Evolutionary conservation across 352 stramenopile genomes (phyloP).

Genomic region (Thalassiosira livingstoniorum): DNA sequence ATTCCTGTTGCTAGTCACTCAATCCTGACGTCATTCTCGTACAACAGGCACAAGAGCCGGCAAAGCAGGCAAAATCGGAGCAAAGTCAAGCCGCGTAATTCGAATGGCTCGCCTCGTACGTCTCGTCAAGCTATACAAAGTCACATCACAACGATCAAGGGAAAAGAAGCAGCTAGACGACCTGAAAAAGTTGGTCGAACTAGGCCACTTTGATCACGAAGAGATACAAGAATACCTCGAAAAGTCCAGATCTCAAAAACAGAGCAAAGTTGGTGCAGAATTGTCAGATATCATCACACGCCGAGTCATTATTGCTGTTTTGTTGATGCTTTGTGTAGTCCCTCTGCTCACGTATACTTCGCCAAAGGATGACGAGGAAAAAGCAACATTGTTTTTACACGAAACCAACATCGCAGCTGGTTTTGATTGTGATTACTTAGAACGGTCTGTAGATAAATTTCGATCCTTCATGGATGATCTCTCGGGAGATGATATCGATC

Average conservation of each 20-base stretch:
- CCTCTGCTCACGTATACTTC: constrained; percentile 78
- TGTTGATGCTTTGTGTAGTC: constrained; percentile 85
- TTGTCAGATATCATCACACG: constrained; percentile 94
- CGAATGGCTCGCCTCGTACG: constrained; percentile 71
- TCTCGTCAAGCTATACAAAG: constrained; percentile 79
- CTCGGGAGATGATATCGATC: constrained; percentile 18
- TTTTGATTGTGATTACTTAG: constrained; percentile 58
- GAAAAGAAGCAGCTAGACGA: constrained; percentile 58
- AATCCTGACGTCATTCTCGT: not conserved
- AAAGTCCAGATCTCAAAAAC: constrained; percentile 62
- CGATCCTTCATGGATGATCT: constrained; percentile 63
- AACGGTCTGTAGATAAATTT: constrained; percentile 51
- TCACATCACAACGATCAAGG: constrained; percentile 64
- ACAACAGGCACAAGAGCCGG: constrained; percentile 50
- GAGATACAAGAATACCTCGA: constrained; percentile 65
- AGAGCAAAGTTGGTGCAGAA: constrained; percentile 92
- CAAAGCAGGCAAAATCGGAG: constrained; percentile 62
- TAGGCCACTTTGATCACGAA: constrained; percentile 56
- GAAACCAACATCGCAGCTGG: constrained; percentile 62
- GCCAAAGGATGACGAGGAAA: constrained; percentile 49
- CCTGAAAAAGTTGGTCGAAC: constrained; percentile 60
- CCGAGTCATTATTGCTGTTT: constrained; percentile 90
- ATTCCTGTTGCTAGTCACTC: no score
- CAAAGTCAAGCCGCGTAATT: constrained; percentile 73
- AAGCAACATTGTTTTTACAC: constrained; percentile 60